Evolutionary conservation across 441 rosid genomes (phyloP).

Genomic region (Theobroma grandiflorum): DNA sequence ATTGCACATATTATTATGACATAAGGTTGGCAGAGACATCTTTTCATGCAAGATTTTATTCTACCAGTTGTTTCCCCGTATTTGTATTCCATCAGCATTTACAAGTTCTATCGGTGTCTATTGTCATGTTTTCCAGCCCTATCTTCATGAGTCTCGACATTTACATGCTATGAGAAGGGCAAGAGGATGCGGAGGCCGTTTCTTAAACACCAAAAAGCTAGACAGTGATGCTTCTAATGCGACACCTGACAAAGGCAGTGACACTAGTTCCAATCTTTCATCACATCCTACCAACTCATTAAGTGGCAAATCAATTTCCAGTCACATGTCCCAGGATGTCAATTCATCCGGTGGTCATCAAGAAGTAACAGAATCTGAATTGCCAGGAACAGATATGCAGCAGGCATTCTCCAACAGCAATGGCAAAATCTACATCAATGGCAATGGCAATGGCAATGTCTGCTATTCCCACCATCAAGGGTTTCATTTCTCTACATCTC

Average conservation of each 20-base stretch:
- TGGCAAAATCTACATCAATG: background rate
- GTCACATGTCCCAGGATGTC: conserved; percentile 3
- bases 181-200: conserved; percentile 58
- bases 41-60: background rate
- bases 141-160: conserved; percentile 56
- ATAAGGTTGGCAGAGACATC: background rate
- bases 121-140: conserved; percentile 43
- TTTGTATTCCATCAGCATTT: background rate
- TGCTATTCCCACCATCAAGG: conserved; percentile 28
- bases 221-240: conserved; percentile 27
- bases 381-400: conserved; percentile 15
- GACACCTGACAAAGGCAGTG: conserved; percentile 6
- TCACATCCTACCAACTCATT: background rate
- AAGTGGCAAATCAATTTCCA: conserved; percentile 17
- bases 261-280: conserved; percentile 22
- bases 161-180: conserved; percentile 56
- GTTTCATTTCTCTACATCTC: conserved; percentile 29
- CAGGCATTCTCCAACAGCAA: conserved; percentile 27
- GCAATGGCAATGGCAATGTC: conserved; percentile 23
- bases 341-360: conserved; percentile 26
- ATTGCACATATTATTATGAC: background rate
- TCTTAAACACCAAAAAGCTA: conserved; percentile 44
- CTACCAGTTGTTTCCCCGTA: background rate
- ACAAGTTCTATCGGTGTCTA: background rate
- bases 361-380: background rate